phyloP scores from a whole-genome alignment of 306 rosid species.

The Glycyrrhiza uralensis region DNA sequence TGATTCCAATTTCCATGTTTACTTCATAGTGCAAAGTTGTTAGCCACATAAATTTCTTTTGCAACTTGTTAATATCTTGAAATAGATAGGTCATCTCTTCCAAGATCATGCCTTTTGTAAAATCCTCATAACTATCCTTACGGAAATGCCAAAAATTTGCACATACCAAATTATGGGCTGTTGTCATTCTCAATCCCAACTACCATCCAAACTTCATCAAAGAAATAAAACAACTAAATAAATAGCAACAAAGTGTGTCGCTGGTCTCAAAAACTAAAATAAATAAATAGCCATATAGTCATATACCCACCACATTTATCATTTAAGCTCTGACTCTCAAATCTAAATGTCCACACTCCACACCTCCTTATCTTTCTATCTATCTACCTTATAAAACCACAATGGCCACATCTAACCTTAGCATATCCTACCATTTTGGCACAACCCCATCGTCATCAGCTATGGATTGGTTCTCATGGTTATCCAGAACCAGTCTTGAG shows the following conservation, averaged over 20 bases:
- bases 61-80: too few species aligned
- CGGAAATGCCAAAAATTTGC: neutral
- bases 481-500: conserved; percentile 68
- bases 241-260: neutral
- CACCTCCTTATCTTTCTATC: conserved; percentile 29
- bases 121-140: neutral
- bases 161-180: conserved; percentile 19
- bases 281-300: too few species aligned
- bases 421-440: neutral
- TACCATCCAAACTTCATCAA: conserved; percentile 41
- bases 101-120: neutral
- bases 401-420: conserved; percentile 24
- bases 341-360: conserved; percentile 11
- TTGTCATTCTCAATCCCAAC: conserved; percentile 51
- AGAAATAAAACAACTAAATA: neutral
- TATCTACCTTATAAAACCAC: conserved; percentile 15
- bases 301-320: conserved; percentile 49
- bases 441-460: conserved; percentile 8
- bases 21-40: neutral
- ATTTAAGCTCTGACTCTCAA: neutral
- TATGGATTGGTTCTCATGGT: conserved; percentile 99
- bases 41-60: neutral
- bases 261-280: conserved; percentile 7
- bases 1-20: neutral
- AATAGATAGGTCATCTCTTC: neutral